Evolutionary conservation across 768 basidiomycete genomes (phyloP).

Genomic region (Calocybe cyanea): DNA sequence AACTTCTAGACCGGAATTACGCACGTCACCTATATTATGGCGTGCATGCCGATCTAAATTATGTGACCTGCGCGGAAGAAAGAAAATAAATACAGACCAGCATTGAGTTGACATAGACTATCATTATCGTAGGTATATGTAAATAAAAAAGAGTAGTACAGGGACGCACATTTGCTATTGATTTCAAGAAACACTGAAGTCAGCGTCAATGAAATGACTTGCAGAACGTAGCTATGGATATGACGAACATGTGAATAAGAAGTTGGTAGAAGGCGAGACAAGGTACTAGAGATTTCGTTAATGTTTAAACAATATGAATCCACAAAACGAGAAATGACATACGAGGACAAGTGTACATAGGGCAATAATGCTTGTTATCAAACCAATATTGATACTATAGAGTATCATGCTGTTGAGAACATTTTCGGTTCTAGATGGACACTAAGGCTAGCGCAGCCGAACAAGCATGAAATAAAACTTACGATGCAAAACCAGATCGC

Average conservation of each 20-base stretch:
- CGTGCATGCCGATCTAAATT: too few relatives aligned
- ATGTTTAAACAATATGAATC: neutral
- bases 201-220: neutral
- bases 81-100: neutral
- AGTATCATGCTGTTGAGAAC: neutral
- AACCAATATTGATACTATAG: neutral
- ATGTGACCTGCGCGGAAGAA: too few relatives aligned
- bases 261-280: neutral
- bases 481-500: neutral
- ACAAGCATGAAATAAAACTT: neutral
- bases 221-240: neutral
- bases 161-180: neutral
- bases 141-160: neutral
- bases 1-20: too few relatives aligned
- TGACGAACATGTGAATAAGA: neutral
- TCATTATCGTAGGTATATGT: neutral
- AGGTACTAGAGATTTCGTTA: neutral
- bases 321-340: neutral
- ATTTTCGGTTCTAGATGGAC: neutral
- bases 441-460: neutral
- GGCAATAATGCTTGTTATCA: neutral
- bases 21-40: too few relatives aligned
- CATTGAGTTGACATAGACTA: conserved; percentile 1
- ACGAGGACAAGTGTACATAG: neutral
- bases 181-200: neutral